Base-by-base conservation (phyloP, 2,329 filamentous ascomycete genomes). In the Geoglossum cookeanum region DNA sequence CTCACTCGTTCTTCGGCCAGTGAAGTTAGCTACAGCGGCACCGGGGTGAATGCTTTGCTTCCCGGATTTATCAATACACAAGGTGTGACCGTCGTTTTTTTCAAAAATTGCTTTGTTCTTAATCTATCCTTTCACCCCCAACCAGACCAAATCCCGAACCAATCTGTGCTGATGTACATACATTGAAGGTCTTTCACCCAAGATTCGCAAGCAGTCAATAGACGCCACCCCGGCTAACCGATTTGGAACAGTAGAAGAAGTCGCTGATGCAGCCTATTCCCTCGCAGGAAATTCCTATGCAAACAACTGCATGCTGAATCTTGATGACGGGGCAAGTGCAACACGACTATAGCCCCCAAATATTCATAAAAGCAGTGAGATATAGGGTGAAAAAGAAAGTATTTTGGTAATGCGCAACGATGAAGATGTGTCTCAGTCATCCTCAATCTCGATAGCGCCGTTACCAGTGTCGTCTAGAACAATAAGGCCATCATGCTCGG, bases 301-400 rank as follows among this genome's bases (percentile, higher is more conserved):
- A 58, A 91, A 91, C 68, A 94, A 94, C 62, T 92, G 87, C 67
- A 76, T 90, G 55, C 74, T 95, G 55, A 92, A 90, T 67, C 74
- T 95, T 32, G 89, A 94, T 68, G 89, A 89, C 15, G 89, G 89
- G 1, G 68, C 94, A 62, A 89, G 85, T 68, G 85, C 85, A 55
- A 63, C 71, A 55, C 85, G 27, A 48, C 8, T 42, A 17, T n/a
- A 37, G 13, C 15, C 17, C 22, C 15, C 9, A 9, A 37, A 17
- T 15, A 22, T 22, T 2, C 49, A 32, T 29, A 13, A 52, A 30
- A 22, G 33, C 7, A 52, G 32, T 1, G 11, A 52, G 15, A 27
- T 32, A 11, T 30, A 45, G n/a, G 6, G 54, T 6, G 15, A 49
- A 11, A 35, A 55, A 44, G 17, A 3, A 29, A 47, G 13, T 37